Base-by-base conservation (phyloP, 768 basidiomycete species). In the Tricholoma furcatifolium region DNA sequence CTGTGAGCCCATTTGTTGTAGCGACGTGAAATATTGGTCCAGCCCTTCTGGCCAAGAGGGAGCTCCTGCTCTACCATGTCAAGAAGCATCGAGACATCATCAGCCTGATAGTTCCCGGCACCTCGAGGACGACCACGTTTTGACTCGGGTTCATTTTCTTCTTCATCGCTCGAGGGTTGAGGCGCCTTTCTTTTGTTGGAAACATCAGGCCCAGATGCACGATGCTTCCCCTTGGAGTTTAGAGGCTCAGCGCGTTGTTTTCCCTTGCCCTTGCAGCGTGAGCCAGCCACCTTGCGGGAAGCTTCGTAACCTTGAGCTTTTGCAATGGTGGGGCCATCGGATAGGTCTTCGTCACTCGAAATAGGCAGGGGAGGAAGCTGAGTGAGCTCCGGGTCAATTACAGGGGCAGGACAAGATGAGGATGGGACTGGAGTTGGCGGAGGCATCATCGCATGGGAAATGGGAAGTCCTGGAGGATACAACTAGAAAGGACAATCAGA, bases 31-130 rank as follows among this genome's bases (percentile, higher is more conserved):
- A 63, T 48, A 12, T n/a, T 12, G 4, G 51, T 35, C 65, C 65
- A 67, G 0, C 60, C 57, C 18, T 52, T 41, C 23, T 51, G 45
- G 24, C 66, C 65, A 32, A 64, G 36, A 2, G 65, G 65, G 20
- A 60, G 57, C 32, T 56, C 41, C 0, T 48, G 27, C 40, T 56
- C 47, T 4, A 61, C 34, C 14, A 58, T 24, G 21, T 57, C 40
- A 7, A 67, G 49, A 4, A 67, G 58, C 15, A 34, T 43, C 5
- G 24, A 35, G 14, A 65, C 44, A 36, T 67, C 60, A 12, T 36
- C 45, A 0, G n/a, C 11, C 15, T 43, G 36, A 46, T 63, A 67
- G 53, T 67, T 67, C 2, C 34, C 53, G 11, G 56, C 35, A 32
- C 63, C 60, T 20, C 41, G 23, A 31, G 50, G 52, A 43, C 48